Conservation (phyloP, 116 monocot genomes). For the Zostera marina region DNA sequence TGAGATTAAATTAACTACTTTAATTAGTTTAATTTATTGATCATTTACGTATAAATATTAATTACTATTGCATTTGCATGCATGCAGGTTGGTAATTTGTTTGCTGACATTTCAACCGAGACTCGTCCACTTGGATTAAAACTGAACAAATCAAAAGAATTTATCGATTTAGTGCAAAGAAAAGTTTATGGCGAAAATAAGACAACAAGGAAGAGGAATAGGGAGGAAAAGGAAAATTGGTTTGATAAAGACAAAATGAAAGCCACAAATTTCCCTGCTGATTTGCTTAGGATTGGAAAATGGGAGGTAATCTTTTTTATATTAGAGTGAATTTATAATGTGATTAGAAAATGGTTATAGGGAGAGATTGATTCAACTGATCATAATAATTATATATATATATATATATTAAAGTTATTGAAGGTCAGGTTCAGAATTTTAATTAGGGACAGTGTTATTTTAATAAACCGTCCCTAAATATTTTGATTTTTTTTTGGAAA, state of each 20-base stretch:
- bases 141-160: not conserved
- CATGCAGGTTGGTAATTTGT: not conserved
- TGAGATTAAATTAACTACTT: too few relatives aligned
- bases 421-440: too few relatives aligned
- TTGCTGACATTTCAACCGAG: not conserved
- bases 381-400: not conserved
- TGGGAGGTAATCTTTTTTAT: conserved; percentile 7
- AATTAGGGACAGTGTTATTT: too few relatives aligned
- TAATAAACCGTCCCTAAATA: too few relatives aligned
- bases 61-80: too few relatives aligned
- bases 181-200: not conserved
- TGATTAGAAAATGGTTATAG: too few relatives aligned
- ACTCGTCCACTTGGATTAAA: not conserved
- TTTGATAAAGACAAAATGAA: conserved; percentile 7
- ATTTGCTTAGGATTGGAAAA: not conserved
- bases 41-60: too few relatives aligned
- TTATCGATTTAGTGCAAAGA: not conserved
- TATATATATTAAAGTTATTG: too few relatives aligned
- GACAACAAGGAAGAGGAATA: not conserved
- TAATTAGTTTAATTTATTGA: too few relatives aligned
- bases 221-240: not conserved
- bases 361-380: too few relatives aligned
- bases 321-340: not conserved
- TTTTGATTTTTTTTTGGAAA: too few relatives aligned
- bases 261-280: conserved; percentile 1